These are phyloP conservation scores for Heterobasidion annosum DNA, from an alignment of 1,284 basidiomycete species.

Conservation along the genomic window DNA sequence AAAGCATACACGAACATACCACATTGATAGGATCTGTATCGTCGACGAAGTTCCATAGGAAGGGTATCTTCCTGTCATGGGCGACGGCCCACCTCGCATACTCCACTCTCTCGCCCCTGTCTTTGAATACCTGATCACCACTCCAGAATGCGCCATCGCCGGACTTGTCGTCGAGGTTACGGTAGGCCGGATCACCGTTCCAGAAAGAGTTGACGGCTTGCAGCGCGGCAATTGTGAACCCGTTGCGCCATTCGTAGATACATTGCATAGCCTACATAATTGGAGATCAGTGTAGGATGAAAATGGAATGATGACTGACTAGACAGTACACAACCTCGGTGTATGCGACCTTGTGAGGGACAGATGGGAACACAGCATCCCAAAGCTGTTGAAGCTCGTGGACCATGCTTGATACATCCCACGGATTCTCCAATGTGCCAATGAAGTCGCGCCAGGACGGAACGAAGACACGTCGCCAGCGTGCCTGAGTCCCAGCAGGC, in stretches of 20 bases:
- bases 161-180: too few relatives aligned
- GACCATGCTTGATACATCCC: neutral
- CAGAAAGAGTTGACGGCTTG: neutral
- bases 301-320: neutral
- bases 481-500: neutral
- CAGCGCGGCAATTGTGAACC: neutral
- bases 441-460: neutral
- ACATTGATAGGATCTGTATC: neutral
- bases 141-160: too few relatives aligned
- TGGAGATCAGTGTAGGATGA: neutral
- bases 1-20: neutral
- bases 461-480: neutral
- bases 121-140: neutral
- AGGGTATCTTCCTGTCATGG: neutral
- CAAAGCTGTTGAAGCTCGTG: neutral
- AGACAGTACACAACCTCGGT: neutral
- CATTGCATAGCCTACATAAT: neutral
- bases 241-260: neutral
- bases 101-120: neutral
- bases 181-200: neutral
- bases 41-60: neutral
- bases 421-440: neutral
- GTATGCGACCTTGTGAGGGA: neutral
- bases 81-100: neutral
- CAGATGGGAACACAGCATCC: neutral